Base-by-base conservation (phyloP, 2,329 filamentous ascomycete species). In the Sarocladium strictum region DNA sequence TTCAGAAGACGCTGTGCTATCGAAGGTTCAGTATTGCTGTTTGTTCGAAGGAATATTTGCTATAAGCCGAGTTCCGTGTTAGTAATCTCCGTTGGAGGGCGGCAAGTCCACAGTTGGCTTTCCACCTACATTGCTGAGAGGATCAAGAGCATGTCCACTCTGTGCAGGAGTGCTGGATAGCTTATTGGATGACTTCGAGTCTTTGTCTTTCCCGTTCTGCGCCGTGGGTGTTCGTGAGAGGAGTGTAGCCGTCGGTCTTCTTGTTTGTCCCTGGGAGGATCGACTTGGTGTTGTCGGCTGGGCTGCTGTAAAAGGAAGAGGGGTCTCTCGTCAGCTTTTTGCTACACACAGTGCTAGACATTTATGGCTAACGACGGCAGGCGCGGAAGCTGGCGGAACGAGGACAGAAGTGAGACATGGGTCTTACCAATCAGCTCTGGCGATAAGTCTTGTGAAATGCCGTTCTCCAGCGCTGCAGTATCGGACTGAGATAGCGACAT, bases 171-270 rank as follows among this genome's bases (percentile, higher is more conserved):
- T 58, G 10, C 64, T 60, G 49, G 60, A 56, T 17, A 63, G 55
- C 59, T 63, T 67, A 32, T 62, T 59, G 27, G 62, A 53, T 37
- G 57, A 57, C 60, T 65, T 70, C 37, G 55, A 57, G 19, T 70
- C 62, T 54, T 60, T 64, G 29, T 66, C 69, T 54, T 66, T 71
- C 55, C 55, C 62, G 63, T 63, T 64, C 58, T 68, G 68, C 47
- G 50, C 6, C 3, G 84, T 86, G 63, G 83, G 86, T 54, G 85
- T 87, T 61, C 86, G 81, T 63, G 67, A 62, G 23, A 65, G 52
- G 54, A 65, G 63, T 54, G 62, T 45, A 21, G n/a, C 15, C n/a
- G 58, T 61, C 27, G 61, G 56, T 40, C 33, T 24, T 40, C 50
- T 53, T 14, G 50, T 40, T 15, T 15, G 50, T 19, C 33, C 50